Evolutionary conservation across 108 stramenopile genomes (phyloP), one percentile per base, ranked within the genome.

Genomic region (Cyclotella kingstonii): DNA sequence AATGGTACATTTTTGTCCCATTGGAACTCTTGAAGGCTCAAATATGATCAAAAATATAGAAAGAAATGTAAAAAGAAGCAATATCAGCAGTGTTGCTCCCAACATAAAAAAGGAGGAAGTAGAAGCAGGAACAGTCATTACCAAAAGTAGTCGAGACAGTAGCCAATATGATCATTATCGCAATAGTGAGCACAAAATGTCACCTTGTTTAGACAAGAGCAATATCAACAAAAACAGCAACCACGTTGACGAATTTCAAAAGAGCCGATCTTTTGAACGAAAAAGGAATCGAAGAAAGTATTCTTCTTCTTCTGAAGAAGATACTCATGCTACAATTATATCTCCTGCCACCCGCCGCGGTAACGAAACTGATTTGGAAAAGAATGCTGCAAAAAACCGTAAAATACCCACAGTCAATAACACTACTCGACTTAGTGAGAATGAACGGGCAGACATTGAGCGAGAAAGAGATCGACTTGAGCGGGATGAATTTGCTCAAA

Each of bases 401-500:
- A 30, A 43, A 38, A 34, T 46, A 17, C 27, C 51, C 18, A 27
- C 41, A 29, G 62, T 67, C 50, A 53, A 42, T 33, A 50, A 26
- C 41, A 63, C 54, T 14, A 77, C 77, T 40, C 69, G 61, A 14
- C 68, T 89, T 62, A 89, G 82, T 5, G 52, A 54, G 17, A 73
- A 86, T 50, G 82, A 94, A 66, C 80, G 81, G 31, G 80, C 76
- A 15, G 84, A 81, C 59, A 50, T 87, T 34, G 85, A 93, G 51
- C 85, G 87, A 11, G 85, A 92, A 78, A 70, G 58, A 39, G 97
- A 98, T 66, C 52, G 84, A 5, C 71, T 79, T 35, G 97, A 96
- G 70, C 79, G 97, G 23, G 95, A 98, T 73, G 97, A 91, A 48
- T 92, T 98, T 62, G 95, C 90, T 6, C 66, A 90, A 51, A 83